Conservation (phyloP, 2,329 filamentous ascomycete species). For the Lachnellula cervina region DNA sequence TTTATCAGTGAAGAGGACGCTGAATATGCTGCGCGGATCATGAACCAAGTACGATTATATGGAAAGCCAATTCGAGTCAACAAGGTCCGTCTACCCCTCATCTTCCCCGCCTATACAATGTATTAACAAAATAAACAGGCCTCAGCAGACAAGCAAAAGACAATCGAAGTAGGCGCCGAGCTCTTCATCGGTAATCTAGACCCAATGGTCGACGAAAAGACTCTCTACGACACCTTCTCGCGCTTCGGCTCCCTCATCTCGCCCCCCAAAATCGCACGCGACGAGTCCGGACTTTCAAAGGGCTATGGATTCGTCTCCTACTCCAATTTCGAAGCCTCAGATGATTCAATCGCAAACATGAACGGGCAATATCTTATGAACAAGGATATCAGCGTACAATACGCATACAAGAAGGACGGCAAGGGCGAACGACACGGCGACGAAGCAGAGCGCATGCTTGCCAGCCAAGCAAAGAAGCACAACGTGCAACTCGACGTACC, state of each 20-base stretch:
- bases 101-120: not conserved
- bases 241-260: constrained; percentile 83
- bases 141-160: constrained; percentile 88
- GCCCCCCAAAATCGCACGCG: constrained; percentile 85
- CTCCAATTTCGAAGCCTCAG: constrained; percentile 86
- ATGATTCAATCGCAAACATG: constrained; percentile 87
- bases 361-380: constrained; percentile 95
- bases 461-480: constrained; percentile 87
- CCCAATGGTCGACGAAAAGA: constrained; percentile 89
- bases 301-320: constrained; percentile 96
- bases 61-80: constrained; percentile 96
- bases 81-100: constrained; percentile 54
- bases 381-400: constrained; percentile 94
- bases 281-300: constrained; percentile 83
- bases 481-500: constrained; percentile 73
- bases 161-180: constrained; percentile 90
- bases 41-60: constrained; percentile 91
- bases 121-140: constrained; percentile 36
- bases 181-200: constrained; percentile 96
- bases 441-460: constrained; percentile 84
- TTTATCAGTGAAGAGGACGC: constrained; percentile 94
- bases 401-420: constrained; percentile 98
- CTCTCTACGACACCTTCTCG: constrained; percentile 90
- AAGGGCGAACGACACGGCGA: constrained; percentile 96
- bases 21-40: constrained; percentile 92